Percentiles rank a stretch among this genome's conserved stretches.
Conservation (phyloP, 2,329 filamentous ascomycete species). For the Xylaria sp. region DNA sequence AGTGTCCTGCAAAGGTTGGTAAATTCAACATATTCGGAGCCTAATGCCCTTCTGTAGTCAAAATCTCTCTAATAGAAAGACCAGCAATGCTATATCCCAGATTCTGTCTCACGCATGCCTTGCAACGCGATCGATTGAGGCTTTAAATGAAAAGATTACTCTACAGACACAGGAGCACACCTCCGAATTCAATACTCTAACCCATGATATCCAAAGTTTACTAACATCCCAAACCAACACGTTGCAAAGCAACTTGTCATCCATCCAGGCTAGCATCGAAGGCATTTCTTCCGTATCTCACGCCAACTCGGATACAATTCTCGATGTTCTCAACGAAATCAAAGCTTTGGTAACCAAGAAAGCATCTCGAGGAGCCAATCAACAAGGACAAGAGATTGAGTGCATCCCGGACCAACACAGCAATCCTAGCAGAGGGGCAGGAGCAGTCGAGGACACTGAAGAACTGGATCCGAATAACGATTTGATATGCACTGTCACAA, state of each 20-base stretch:
- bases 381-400: background rate
- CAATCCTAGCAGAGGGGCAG: background rate
- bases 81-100: conserved; percentile 10
- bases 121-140: conserved; percentile 1
- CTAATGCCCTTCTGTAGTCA: background rate
- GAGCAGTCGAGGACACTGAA: background rate
- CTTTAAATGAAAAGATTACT: background rate
- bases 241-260: background rate
- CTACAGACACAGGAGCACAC: background rate
- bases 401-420: no score
- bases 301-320: background rate
- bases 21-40: background rate
- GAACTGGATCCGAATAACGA: background rate
- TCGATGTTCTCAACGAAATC: conserved; percentile 3
- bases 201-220: background rate
- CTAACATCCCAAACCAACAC: conserved; percentile 3
- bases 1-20: background rate
- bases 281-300: background rate
- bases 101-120: background rate
- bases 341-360: background rate
- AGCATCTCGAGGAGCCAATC: background rate
- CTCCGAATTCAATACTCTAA: background rate
- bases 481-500: background rate
- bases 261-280: background rate
- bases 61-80: background rate